Conservation (phyloP, 768 basidiomycete species). For the Gymnopilus dilepis region DNA sequence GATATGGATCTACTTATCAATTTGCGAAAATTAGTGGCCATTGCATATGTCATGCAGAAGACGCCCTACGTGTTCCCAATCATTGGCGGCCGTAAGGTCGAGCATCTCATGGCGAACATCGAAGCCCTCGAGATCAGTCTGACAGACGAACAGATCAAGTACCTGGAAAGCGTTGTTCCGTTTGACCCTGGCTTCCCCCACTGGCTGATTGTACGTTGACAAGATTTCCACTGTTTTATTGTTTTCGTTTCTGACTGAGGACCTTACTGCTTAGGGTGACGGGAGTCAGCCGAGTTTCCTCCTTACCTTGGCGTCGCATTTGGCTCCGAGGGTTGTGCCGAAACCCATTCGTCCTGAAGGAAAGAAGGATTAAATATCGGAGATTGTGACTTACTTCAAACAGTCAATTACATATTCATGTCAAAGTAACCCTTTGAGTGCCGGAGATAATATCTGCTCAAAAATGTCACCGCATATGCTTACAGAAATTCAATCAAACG, state of each 20-base stretch:
- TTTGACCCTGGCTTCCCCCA: slow-evolving; percentile 55
- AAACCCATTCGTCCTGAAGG: slow-evolving; percentile 18
- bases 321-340: neutral
- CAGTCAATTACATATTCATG: no score
- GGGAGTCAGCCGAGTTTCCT: neutral
- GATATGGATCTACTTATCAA: neutral
- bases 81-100: slow-evolving; percentile 56
- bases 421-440: no score
- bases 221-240: no score
- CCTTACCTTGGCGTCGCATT: neutral
- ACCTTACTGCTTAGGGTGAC: neutral
- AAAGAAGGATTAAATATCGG: neutral
- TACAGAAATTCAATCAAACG: no score
- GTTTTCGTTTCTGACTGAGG: neutral
- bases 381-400: neutral
- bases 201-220: slow-evolving; percentile 36
- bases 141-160: slow-evolving; percentile 48
- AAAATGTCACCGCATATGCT: no score
- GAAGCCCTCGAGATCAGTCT: slow-evolving; percentile 55
- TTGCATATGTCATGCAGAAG: slow-evolving; percentile 62
- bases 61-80: slow-evolving; percentile 57
- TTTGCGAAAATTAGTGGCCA: slow-evolving; percentile 41
- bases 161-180: slow-evolving; percentile 46
- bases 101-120: slow-evolving; percentile 56
- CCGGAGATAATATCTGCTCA: no score